These are phyloP conservation scores for Eucalyptus brandiana DNA, from an alignment of 345 rosid genomes.

Conservation along the genomic window DNA sequence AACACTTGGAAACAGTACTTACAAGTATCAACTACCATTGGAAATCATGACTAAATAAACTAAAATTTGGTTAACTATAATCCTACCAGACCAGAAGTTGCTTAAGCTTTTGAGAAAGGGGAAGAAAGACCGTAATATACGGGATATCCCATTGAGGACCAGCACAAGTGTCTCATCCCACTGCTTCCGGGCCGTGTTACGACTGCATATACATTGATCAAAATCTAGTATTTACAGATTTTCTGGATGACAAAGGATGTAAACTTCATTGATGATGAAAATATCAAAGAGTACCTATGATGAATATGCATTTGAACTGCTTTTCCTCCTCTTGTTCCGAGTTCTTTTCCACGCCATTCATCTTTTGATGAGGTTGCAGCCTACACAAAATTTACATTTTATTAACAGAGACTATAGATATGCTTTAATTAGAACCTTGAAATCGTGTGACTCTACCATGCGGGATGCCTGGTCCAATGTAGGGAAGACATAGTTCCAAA, in stretches of 20 bases:
- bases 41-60: not conserved
- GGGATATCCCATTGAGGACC: slow-evolving; percentile 86
- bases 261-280: not conserved
- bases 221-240: not conserved
- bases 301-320: slow-evolving; percentile 93
- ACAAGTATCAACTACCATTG: not conserved
- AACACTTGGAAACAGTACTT: not conserved
- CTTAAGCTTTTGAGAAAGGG: slow-evolving; percentile 64
- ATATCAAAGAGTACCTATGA: slow-evolving; percentile 45
- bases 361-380: slow-evolving; percentile 97
- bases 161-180: slow-evolving; percentile 98
- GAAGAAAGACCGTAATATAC: slow-evolving; percentile 79
- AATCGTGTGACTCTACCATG: slow-evolving; percentile 35
- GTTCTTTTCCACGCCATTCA: slow-evolving; percentile 94
- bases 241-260: not conserved
- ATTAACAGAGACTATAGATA: not conserved
- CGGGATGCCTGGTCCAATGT: slow-evolving; percentile 66
- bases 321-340: slow-evolving; percentile 88
- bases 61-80: not conserved
- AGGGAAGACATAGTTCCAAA: slow-evolving; percentile 93
- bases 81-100: slow-evolving; percentile 83
- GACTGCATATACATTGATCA: slow-evolving; percentile 37
- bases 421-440: not conserved
- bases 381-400: slow-evolving; percentile 17
- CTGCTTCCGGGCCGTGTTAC: slow-evolving; percentile 89